Evolutionary conservation across 441 rosid genomes (phyloP).

Genomic region (Lepidium campestre): DNA sequence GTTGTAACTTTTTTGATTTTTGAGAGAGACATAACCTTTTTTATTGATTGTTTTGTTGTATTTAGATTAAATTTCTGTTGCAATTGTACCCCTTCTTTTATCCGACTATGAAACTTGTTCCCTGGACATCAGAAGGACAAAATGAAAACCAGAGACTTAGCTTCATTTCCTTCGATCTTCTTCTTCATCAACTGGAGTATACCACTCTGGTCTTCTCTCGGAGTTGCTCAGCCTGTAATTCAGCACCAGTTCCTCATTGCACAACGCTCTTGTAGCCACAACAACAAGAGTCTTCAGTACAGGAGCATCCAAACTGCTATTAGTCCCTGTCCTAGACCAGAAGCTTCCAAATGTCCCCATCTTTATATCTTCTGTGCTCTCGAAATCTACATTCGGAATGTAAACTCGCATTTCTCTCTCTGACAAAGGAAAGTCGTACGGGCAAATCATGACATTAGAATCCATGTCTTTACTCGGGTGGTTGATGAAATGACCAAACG

Average conservation of each 20-base stretch:
- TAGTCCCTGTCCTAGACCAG: slow-evolving; percentile 47
- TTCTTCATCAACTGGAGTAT: slow-evolving; percentile 69
- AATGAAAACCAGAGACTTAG: slow-evolving; percentile 18
- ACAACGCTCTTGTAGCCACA: slow-evolving; percentile 67
- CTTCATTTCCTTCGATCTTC: slow-evolving; percentile 70
- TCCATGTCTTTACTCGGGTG: slow-evolving; percentile 61
- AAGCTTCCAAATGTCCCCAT: slow-evolving; percentile 68
- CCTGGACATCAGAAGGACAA: background rate
- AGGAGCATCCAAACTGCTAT: slow-evolving; percentile 27
- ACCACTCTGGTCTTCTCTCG: slow-evolving; percentile 63
- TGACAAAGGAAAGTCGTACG: slow-evolving; percentile 70
- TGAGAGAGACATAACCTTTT: slow-evolving; percentile 20
- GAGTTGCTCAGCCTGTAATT: slow-evolving; percentile 68
- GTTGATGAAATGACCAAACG: slow-evolving; percentile 74
- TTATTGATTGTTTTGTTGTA: slow-evolving; percentile 18
- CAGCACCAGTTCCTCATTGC: slow-evolving; percentile 66
- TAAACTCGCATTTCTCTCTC: slow-evolving; percentile 57
- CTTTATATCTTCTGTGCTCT: slow-evolving; percentile 41
- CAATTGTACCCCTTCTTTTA: background rate
- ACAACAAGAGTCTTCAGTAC: slow-evolving; percentile 59
- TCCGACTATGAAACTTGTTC: background rate
- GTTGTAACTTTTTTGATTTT: slow-evolving; percentile 30
- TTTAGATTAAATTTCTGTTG: slow-evolving; percentile 10
- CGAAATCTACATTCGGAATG: slow-evolving; percentile 62
- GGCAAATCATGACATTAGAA: slow-evolving; percentile 80